Base-by-base conservation (phyloP, 352 stramenopile genomes). In the Globisporangium paddicum region DNA sequence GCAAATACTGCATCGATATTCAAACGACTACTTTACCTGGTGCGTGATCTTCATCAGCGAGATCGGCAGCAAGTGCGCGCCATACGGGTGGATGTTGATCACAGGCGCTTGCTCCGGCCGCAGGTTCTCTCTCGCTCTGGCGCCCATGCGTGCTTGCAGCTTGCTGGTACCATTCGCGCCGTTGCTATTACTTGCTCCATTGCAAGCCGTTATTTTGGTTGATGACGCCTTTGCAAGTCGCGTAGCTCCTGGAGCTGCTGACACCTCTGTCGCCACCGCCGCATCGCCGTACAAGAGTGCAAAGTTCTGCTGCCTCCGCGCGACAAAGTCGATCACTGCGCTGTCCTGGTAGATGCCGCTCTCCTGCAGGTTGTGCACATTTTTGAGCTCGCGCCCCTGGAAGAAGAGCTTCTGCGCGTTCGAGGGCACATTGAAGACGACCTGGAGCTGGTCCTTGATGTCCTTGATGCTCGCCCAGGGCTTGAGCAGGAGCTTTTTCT, bases 271-370 rank as follows among this genome's bases (percentile, higher is more conserved):
- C 19, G 37, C 2, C 13, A 18, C 26, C 28, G 67, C 5, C 40
- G 59, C 19, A 55, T 55, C 49, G 11, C 54, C 69, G 59, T 87
- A 84, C 5, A 81, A 48, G 48, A 82, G 65, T 13, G 66, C 67
- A 16, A 89, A 59, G 58, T 81, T 86, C 56, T 88, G 73, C 40
- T 74, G 78, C 16, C 76, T 71, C 45, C 82, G 66, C 40, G 77
- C 79, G 32, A 94, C 80, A 63, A 92, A 88, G 60, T 94, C 80
- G 44, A 94, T 64, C 10, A 91, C 74, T 32, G 73, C 79, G 53
- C 89, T 82, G 62, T 91, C 85, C 57, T 90, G 76, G 69, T 91
- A 91, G 58, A 94, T 90, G 40, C 85, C 85, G 61, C 79, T 89
- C 55, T 94, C 68, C 66, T 92, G 79, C 42, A 94, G 58, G 60